These are phyloP conservation scores for Euphorbia schlechtendalii DNA, from an alignment of 441 rosid genomes.

Conservation along the genomic window DNA sequence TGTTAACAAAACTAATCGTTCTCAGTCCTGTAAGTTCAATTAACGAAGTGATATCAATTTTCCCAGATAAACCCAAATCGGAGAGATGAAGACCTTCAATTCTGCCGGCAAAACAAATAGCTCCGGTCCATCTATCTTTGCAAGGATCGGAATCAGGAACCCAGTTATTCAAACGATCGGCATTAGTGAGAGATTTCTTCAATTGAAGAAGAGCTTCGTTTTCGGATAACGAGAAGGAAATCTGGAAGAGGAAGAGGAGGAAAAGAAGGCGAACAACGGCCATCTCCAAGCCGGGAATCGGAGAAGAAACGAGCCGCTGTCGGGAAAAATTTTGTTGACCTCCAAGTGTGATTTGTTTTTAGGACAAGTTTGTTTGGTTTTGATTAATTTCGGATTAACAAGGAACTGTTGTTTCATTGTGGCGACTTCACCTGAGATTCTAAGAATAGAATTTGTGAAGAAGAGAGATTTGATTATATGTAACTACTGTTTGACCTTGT, in stretches of 20 bases:
- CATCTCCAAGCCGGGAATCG: slow-evolving; percentile 32
- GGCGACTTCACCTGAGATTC: too few relatives aligned
- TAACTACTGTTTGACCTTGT: too few relatives aligned
- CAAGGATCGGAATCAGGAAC: slow-evolving; percentile 45
- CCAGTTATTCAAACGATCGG: slow-evolving; percentile 51
- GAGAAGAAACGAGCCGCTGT: not conserved
- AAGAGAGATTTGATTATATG: too few relatives aligned
- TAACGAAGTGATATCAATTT: slow-evolving; percentile 36
- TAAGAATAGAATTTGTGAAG: too few relatives aligned
- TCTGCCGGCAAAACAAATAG: slow-evolving; percentile 41
- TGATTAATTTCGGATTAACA: too few relatives aligned
- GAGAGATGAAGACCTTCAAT: slow-evolving; percentile 57
- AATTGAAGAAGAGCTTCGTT: slow-evolving; percentile 40
- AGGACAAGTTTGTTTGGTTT: too few relatives aligned
- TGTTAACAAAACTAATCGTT: slow-evolving; percentile 49
- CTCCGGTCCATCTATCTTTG: slow-evolving; percentile 47
- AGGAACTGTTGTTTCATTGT: too few relatives aligned
- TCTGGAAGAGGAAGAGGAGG: slow-evolving; percentile 22
- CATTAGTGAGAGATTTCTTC: slow-evolving; percentile 33
- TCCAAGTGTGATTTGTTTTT: too few relatives aligned
- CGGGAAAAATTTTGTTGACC: too few relatives aligned
- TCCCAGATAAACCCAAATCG: slow-evolving; percentile 46
- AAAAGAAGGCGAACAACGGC: slow-evolving; percentile 34
- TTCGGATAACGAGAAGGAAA: slow-evolving; percentile 26
- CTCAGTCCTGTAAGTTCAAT: slow-evolving; percentile 37